Evolutionary conservation across 179 eudicot species (phyloP).

Genomic region (Spinacia oleracea): DNA sequence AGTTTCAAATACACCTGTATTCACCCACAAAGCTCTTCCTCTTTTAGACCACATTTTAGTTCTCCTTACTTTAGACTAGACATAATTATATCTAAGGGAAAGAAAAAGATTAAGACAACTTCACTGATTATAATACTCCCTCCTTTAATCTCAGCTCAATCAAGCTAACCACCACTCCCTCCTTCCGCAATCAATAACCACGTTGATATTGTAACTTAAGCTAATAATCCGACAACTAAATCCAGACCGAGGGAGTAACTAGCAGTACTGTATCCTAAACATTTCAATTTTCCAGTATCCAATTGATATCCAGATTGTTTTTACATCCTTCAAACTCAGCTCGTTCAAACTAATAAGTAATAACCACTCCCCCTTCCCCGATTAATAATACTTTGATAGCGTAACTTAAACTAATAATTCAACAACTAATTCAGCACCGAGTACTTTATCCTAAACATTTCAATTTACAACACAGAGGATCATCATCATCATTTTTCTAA

Average conservation of each 20-base stretch:
- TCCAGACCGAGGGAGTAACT: no score
- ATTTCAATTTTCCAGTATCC: background rate
- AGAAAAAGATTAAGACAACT: background rate
- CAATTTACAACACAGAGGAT: background rate
- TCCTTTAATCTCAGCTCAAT: no score
- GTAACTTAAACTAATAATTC: no score
- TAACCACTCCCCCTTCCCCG: background rate
- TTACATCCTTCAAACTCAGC: background rate
- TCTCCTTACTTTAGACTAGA: slow-evolving; percentile 1
- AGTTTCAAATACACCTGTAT: slow-evolving; percentile 82
- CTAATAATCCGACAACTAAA: no score
- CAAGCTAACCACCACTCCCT: no score
- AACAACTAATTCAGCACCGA: background rate
- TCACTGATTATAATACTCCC: background rate
- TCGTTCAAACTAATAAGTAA: slow-evolving; percentile 1
- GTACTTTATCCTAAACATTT: background rate
- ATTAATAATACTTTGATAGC: no score
- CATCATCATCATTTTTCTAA: background rate
- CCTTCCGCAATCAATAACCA: no score
- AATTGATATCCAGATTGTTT: background rate
- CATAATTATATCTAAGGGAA: slow-evolving; percentile 5
- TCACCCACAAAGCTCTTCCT: slow-evolving; percentile 15
- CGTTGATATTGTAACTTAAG: no score
- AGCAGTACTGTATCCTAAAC: no score
- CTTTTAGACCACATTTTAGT: background rate